phyloP scores from a whole-genome alignment of 78 protist species.

The Monosiga brevicollis region DNA sequence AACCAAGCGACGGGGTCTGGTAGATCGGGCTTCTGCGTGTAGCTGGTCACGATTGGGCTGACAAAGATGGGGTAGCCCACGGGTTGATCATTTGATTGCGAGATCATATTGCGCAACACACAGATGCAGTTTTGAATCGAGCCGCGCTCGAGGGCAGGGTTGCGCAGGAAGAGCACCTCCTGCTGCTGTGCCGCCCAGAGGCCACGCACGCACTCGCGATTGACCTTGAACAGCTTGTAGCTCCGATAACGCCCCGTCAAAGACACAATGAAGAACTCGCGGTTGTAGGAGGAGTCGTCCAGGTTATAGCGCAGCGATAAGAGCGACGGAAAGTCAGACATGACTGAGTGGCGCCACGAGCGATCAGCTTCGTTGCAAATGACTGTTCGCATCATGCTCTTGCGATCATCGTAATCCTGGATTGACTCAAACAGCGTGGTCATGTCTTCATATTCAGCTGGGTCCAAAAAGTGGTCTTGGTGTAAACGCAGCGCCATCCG shows the following conservation, averaged over 20 bases:
- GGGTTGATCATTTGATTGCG: constrained; percentile 6
- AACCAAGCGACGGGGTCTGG: not conserved
- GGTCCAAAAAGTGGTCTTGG: not conserved
- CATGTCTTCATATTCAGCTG: not conserved
- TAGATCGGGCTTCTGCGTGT: not conserved
- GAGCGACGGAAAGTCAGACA: not conserved
- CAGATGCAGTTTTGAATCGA: constrained; percentile 3
- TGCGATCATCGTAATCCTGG: not conserved
- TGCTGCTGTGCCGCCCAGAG: constrained; percentile 23
- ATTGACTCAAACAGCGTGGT: not conserved
- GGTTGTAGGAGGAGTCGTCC: not conserved
- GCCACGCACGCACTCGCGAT: constrained; percentile 3
- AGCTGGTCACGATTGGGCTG: not conserved
- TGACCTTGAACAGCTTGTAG: not conserved
- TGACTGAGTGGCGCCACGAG: not conserved
- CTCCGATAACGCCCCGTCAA: not conserved
- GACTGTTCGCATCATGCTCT: not conserved
- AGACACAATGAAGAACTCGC: not conserved
- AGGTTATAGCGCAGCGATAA: not conserved
- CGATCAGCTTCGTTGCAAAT: not conserved
- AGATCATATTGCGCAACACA: constrained; percentile 4
- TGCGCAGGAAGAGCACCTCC: constrained; percentile 1
- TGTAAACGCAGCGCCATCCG: not conserved
- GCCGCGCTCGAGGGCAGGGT: constrained; percentile 1
- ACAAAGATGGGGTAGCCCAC: constrained; percentile 18